Percentiles rank a stretch among this genome's conserved stretches.
These are phyloP conservation scores for Hibiscus trionum DNA, from an alignment of 345 rosid genomes.

Conservation along the genomic window DNA sequence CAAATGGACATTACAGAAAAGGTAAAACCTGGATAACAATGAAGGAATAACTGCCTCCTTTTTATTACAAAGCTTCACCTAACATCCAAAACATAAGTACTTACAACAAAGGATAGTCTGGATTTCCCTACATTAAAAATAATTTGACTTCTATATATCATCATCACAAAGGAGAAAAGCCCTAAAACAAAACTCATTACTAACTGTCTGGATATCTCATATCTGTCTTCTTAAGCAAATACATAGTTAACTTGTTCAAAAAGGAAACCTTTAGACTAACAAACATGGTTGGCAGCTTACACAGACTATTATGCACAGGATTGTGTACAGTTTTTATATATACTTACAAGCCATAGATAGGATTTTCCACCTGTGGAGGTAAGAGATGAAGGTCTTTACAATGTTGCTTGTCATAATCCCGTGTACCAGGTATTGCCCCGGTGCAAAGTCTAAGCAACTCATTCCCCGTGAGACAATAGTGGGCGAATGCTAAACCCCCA, in stretches of 20 bases:
- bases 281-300: conserved; percentile 9
- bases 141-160: conserved; percentile 11
- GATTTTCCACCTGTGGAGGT: conserved; percentile 79
- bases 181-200: conserved; percentile 10
- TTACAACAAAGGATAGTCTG: not conserved
- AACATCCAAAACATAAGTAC: not conserved
- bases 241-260: not conserved
- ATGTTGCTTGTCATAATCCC: conserved; percentile 74
- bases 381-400: conserved; percentile 75
- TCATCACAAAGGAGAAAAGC: not conserved
- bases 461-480: conserved; percentile 79
- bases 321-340: not conserved
- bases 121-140: not conserved
- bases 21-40: not conserved
- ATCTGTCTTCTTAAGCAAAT: not conserved
- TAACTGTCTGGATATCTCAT: conserved; percentile 1
- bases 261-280: conserved; percentile 6
- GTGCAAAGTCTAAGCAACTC: conserved; percentile 80
- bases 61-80: not conserved
- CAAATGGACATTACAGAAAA: not conserved
- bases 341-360: conserved; percentile 64
- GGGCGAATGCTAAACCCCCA: conserved; percentile 89
- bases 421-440: conserved; percentile 80
- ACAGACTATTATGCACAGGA: conserved; percentile 9
- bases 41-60: not conserved